Evolutionary conservation across 2,329 filamentous ascomycete genomes (phyloP), one percentile per base, ranked within the genome.

Genomic region (Xylariaceae sp.): DNA sequence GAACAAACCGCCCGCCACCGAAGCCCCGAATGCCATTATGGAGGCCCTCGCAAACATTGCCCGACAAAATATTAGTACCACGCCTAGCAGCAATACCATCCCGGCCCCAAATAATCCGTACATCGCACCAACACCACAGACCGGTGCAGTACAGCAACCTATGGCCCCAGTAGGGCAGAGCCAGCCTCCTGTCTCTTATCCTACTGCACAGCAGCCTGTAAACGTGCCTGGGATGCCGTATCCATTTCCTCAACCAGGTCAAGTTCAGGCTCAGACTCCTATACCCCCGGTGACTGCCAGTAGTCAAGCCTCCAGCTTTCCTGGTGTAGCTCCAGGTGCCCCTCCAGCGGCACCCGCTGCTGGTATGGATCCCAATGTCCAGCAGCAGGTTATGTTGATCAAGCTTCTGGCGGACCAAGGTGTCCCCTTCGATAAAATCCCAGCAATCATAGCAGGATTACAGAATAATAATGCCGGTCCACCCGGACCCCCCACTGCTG

Each of bases 11-110:
- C 49, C 69, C 69, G 46, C 68, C 75, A 56, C 71, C 69, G 60
- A 73, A 80, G 54, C 80, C 79, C 74, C 79, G 59, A 74, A 78
- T 59, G 88, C 86, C 63, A 92, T 95, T 65, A 80, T 93, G 74
- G 89, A 90, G 71, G 89, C 89, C 44, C 81, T 95, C 61, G 89
- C 90, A 62, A 90, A 90, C 69, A 89, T 95, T 75, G 89, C 89
- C 40, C 88, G 89, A 62, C 88, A 91, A 73, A 91, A 87, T 71
- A 83, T 80, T 40, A 77, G 77, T 20, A 73, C 78, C 51, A 73
- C 77, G 49, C 74, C 80, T 49, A 72, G 68, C 67, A 77, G 68
- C 66, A 70, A 73, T 49, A 70, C 63, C 49, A 65, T 76, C 49
- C 70, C 83, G 58, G 74, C 80, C 23, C 64, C 70, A 29, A 61